phyloP scores from a whole-genome alignment of 2,329 filamentous ascomycete species.

The Trichophaea hybrida region DNA sequence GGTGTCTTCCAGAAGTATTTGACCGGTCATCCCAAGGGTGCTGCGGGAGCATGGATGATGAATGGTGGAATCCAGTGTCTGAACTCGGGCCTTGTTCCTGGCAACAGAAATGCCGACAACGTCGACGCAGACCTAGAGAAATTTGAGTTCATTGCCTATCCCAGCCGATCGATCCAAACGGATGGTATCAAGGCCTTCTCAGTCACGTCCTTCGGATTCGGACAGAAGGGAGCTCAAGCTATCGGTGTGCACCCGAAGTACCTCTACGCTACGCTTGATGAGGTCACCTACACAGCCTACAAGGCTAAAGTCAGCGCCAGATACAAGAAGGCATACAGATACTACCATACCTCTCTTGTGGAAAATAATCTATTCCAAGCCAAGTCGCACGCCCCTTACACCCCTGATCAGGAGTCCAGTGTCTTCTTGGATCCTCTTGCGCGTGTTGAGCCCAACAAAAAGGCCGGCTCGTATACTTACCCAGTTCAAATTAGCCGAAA shows the following conservation, averaged over 20 bases:
- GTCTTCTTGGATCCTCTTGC: conserved; percentile 91
- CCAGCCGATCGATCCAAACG: conserved; percentile 86
- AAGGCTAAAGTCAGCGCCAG: conserved; percentile 75
- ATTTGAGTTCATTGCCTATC: conserved; percentile 96
- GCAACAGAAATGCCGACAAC: conserved; percentile 96
- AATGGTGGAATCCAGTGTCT: conserved; percentile 94
- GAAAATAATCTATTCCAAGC: conserved; percentile 97
- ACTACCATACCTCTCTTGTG: conserved; percentile 96
- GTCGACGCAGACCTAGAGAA: conserved; percentile 93
- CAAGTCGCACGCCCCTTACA: conserved; percentile 82
- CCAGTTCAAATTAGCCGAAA: conserved; percentile 54
- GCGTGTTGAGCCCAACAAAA: conserved; percentile 73
- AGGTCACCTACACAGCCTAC: conserved; percentile 68
- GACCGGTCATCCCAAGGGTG: conserved; percentile 97
- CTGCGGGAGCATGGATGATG: conserved; percentile 98
- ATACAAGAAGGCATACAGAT: conserved; percentile 97
- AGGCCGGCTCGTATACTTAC: conserved; percentile 64
- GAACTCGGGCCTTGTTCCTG: conserved; percentile 83
- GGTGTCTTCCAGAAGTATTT: conserved; percentile 99
- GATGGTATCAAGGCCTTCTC: conserved; percentile 98
- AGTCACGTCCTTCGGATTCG: conserved; percentile 97
- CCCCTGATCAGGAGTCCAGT: conserved; percentile 67
- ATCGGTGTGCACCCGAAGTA: conserved; percentile 96
- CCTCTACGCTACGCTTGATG: conserved; percentile 83
- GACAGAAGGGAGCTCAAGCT: conserved; percentile 94